Evolutionary conservation across 164 flowering plant species (phyloP), one percentile per base, ranked within the genome.

Genomic region (Pachysandra terminalis): DNA sequence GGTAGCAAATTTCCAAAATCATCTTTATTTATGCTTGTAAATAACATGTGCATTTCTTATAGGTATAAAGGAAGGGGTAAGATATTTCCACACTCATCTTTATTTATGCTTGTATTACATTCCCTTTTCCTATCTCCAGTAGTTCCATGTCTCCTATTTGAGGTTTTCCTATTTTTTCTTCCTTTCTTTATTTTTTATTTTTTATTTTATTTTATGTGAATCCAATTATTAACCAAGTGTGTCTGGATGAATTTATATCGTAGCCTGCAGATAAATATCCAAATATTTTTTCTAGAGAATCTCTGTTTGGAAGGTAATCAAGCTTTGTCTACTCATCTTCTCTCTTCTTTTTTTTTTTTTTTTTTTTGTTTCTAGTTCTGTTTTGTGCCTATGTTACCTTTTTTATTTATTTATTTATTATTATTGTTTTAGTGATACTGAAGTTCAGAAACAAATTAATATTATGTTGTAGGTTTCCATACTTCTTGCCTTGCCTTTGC

Each of bases 251-350:
- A 17, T 40, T 58, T 27, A 13, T 68, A 19, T 65, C 68, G 61
- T 57, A 87, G 91, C 89, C 91, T 55, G 87, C 86, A 32, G 89
- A 87, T 37, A 85, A 85, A 68, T 87, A 70, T 70, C 91, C 91
- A 22, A 51, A 65, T 32, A 57, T 82, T 54, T 80, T 87, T 81
- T 68, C 86, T 4, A 56, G 68, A 56, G 75, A 74, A 2, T 85
- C 89, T 68, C 48, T 87, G 0, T 85, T 85, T 71, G 86, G 84
- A 57, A 82, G 82, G 91, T 85, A 74, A 63, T 63, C 12, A 24
- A 19, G 22, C 51, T 45, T 10, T 45, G 10, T 15, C 5, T 15
- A n/a, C 32, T 0, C 13, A 10, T 19, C 10, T 35, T 28, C 27
- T 53, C 37, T 52, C 26, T 37, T 49, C 25, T 40, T 45, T 10